Evolutionary conservation across 2,329 filamentous ascomycete species (phyloP).

Genomic region (Neopestalotiopsis sp.): DNA sequence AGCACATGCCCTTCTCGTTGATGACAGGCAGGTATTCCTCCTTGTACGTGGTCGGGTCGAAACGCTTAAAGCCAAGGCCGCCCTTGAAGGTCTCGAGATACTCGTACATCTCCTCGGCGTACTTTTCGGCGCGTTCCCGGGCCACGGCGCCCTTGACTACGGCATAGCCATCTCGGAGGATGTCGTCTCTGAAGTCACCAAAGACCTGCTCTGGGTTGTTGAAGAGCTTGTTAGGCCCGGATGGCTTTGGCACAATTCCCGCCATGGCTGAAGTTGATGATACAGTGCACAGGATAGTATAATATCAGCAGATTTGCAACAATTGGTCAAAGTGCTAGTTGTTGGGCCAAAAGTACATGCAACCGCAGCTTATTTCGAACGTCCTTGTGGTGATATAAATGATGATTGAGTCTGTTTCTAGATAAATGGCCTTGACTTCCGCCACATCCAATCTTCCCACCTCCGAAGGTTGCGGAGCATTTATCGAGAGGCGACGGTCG

Average conservation of each 20-base stretch:
- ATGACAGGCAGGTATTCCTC: slow-evolving; percentile 40
- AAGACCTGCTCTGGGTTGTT: background rate
- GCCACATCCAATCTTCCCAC: background rate
- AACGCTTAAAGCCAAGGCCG: slow-evolving; percentile 33
- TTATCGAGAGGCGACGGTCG: background rate
- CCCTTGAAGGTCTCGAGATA: slow-evolving; percentile 17
- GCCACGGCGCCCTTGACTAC: slow-evolving; percentile 32
- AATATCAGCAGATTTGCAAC: background rate
- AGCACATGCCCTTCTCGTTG: slow-evolving; percentile 54
- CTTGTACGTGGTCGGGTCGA: slow-evolving; percentile 42
- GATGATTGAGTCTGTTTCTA: background rate
- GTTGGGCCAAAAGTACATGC: background rate
- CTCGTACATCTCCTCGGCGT: slow-evolving; percentile 25
- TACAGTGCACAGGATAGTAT: background rate
- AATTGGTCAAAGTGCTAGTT: background rate
- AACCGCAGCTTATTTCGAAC: background rate
- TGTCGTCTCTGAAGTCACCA: slow-evolving; percentile 30
- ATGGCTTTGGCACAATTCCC: slow-evolving; percentile 10
- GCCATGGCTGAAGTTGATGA: background rate
- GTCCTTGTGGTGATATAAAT: background rate
- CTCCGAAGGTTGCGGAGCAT: background rate
- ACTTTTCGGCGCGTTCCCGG: slow-evolving; percentile 23
- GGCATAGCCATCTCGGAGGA: slow-evolving; percentile 31
- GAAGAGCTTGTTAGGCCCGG: slow-evolving; percentile 16
- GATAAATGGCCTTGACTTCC: background rate